Percentiles rank a stretch among this genome's conserved stretches.
Conservation (phyloP, 495 filamentous ascomycete genomes). For the Xylaria telfairii region DNA sequence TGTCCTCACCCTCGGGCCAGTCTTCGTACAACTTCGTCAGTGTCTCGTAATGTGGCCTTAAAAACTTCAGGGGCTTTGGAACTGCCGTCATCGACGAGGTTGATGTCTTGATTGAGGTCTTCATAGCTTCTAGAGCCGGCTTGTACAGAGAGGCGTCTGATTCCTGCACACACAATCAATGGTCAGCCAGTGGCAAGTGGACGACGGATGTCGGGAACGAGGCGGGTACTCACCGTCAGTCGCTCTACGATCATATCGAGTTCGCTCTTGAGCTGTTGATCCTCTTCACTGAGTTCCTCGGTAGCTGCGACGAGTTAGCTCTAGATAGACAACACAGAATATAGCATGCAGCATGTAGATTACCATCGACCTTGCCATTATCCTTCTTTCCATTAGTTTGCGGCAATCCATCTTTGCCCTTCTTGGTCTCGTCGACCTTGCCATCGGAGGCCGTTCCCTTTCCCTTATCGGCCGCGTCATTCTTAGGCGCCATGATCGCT, state of each 20-base stretch:
- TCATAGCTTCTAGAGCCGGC: slow-evolving; percentile 91
- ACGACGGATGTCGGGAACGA: background rate
- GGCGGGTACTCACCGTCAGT: slow-evolving; percentile 70
- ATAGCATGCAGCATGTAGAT: slow-evolving; percentile 28
- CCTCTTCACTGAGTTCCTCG: slow-evolving; percentile 96
- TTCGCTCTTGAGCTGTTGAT: slow-evolving; percentile 96
- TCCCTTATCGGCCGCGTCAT: slow-evolving; percentile 90
- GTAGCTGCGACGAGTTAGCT: slow-evolving; percentile 44
- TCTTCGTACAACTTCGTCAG: slow-evolving; percentile 84
- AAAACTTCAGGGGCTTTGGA: slow-evolving; percentile 96
- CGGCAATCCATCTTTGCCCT: slow-evolving; percentile 68
- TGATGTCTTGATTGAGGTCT: slow-evolving; percentile 96
- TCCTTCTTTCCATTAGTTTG: slow-evolving; percentile 76
- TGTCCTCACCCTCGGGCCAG: slow-evolving; percentile 83
- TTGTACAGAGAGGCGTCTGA: slow-evolving; percentile 86
- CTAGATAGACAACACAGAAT: slow-evolving; percentile 25
- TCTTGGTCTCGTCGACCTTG: slow-evolving; percentile 70
- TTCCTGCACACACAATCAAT: slow-evolving; percentile 62
- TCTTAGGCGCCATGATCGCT: slow-evolving; percentile 83
- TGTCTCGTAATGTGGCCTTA: slow-evolving; percentile 91
- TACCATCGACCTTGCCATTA: slow-evolving; percentile 61
- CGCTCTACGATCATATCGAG: slow-evolving; percentile 98
- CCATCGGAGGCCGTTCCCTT: slow-evolving; percentile 85
- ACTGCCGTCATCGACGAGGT: slow-evolving; percentile 99
- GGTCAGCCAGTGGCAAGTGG: background rate